Percentiles rank a stretch among this genome's conserved stretches.
These are phyloP conservation scores for Piromyces sp. DNA, from an alignment of 192 early-diverging fungal species.

Conservation along the genomic window DNA sequence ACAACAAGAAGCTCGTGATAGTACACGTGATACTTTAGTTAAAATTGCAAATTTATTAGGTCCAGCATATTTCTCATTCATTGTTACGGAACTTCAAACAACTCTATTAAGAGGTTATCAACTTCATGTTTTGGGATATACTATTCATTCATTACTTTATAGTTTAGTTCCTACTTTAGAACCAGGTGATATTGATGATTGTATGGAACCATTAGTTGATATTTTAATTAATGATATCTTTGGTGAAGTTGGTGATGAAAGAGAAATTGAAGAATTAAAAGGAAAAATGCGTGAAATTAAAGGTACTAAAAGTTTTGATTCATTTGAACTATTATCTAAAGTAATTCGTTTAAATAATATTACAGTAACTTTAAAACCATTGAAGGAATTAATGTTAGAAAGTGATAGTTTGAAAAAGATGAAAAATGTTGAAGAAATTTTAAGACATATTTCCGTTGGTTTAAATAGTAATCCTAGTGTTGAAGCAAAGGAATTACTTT, in stretches of 20 bases:
- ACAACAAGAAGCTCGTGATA: constrained; percentile 68
- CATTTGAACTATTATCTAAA: constrained; percentile 67
- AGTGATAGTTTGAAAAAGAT: constrained; percentile 62
- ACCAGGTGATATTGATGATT: constrained; percentile 58
- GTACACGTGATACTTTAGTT: constrained; percentile 65
- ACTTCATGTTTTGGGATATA: constrained; percentile 88
- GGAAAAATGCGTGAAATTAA: constrained; percentile 84
- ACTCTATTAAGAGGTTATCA: constrained; percentile 72
- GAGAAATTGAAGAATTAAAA: constrained; percentile 73
- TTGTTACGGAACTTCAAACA: constrained; percentile 65
- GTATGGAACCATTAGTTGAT: constrained; percentile 45
- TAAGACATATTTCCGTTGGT: constrained; percentile 57
- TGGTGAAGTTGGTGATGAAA: constrained; percentile 72
- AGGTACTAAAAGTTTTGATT: constrained; percentile 62
- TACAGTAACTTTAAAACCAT: constrained; percentile 52
- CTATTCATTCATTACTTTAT: constrained; percentile 64
- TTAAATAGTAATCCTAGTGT: constrained; percentile 58
- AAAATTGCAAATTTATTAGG: constrained; percentile 75
- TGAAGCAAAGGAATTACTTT: constrained; percentile 42
- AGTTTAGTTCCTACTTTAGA: constrained; percentile 35
- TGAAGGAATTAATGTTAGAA: constrained; percentile 73
- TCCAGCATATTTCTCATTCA: constrained; percentile 64
- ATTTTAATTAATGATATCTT: constrained; percentile 83
- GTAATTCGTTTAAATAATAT: constrained; percentile 50
- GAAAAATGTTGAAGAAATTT: constrained; percentile 59